Percentiles rank a stretch among this genome's conserved stretches.
phyloP scores from a whole-genome alignment of 169 alveolate genomes.

The Plasmodium coatneyi region DNA sequence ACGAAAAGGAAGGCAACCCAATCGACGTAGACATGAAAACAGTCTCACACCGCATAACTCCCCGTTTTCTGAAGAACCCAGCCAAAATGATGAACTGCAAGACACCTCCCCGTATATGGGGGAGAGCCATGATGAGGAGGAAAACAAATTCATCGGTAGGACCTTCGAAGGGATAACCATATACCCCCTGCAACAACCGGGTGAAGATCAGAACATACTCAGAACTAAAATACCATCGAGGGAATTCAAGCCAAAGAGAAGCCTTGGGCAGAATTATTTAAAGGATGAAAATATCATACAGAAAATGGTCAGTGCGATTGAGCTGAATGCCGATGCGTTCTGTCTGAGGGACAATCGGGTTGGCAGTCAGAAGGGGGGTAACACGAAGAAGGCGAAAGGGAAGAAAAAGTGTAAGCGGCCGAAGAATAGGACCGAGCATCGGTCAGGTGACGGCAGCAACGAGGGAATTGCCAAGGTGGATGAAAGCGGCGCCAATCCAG shows the following conservation, averaged over 20 bases:
- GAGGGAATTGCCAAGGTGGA: background rate
- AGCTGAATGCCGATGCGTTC: background rate
- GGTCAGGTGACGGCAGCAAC: background rate
- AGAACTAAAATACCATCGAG: conserved; percentile 39
- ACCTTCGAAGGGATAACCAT: conserved; percentile 42
- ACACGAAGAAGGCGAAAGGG: background rate
- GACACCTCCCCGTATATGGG: background rate
- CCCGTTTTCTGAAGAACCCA: background rate
- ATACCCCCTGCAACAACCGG: conserved; percentile 35
- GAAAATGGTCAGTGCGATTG: conserved; percentile 61
- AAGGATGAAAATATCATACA: conserved; percentile 81
- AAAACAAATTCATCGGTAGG: conserved; percentile 19
- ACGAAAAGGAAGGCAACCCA: background rate
- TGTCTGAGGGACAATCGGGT: background rate
- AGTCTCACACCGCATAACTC: background rate
- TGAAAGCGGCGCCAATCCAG: background rate
- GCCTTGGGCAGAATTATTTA: conserved; percentile 88
- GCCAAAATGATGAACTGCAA: background rate
- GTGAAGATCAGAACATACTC: background rate
- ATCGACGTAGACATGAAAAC: background rate
- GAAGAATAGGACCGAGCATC: background rate
- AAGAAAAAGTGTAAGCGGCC: background rate
- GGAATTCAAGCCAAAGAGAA: conserved; percentile 87
- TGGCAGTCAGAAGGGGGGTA: background rate
- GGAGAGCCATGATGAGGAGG: background rate